Base-by-base conservation (phyloP, 2,329 filamentous ascomycete species). In the Verticillium nonalfalfae region DNA sequence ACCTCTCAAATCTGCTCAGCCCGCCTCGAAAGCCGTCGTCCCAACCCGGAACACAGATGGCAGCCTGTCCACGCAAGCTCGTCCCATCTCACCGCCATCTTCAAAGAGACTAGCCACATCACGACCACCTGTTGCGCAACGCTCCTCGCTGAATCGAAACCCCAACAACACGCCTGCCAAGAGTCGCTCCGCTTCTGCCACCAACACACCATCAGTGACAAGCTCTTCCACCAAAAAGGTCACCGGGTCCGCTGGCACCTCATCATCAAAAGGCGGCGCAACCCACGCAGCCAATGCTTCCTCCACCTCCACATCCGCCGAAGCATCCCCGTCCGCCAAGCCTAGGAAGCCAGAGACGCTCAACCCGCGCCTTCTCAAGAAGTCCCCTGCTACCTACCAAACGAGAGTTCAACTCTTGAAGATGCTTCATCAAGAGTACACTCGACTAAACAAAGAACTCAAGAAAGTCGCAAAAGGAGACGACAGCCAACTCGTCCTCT, bases 391-490 rank as follows among this genome's bases (percentile, higher is more conserved):
- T 3, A 75, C 76, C 50, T 84, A 88, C 65, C 79, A 81, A 61
- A 79, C 80, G 18, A 82, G 87, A 13, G 73, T 82, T 35, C 81
- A 79, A 63, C 77, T 88, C 2, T 72, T 93, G 31, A 84, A 84
- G 65, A 78, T 86, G 65, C 75, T 94, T 1, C 85, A 93, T 68
- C 78, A 81, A 13, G 84, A 90, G 65, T 85, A 89, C 70, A 73
- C 75, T n/a, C 81, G 87, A 4, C 80, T 93, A 9, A 93, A 94
- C 69, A 76, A 80, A 14, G 84, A 86, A 66, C 72, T 90, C 2
- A 78, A 78, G 57, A 85, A 83, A 60, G 78, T 78, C 54, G 75
- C 63, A 26, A 82, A 81, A 60, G 76, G 78, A 59, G 75, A 75
- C 34, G 81, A 79, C 36, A 73, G 78, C 13, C 74, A 80, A 7